Evolutionary conservation across 352 stramenopile genomes (phyloP).

Genomic region (Globisporangium abappressorium): DNA sequence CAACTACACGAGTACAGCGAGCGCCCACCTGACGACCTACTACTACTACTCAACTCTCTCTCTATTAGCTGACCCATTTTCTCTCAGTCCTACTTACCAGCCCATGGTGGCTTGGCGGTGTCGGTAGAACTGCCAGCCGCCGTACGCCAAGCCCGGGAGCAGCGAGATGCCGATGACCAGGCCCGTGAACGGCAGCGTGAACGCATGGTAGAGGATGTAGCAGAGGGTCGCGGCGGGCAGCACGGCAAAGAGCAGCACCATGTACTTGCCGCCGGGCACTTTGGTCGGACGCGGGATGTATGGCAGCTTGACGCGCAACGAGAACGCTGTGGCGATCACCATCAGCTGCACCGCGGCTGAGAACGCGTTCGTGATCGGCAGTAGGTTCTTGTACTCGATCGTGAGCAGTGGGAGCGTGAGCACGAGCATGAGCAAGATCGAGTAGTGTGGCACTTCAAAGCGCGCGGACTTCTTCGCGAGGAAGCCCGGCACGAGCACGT

Average conservation of each 20-base stretch:
- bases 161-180: constrained; percentile 35
- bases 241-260: constrained; percentile 33
- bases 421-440: constrained; percentile 33
- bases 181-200: constrained; percentile 25
- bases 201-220: constrained; percentile 51
- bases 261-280: constrained; percentile 38
- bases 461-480: constrained; percentile 51
- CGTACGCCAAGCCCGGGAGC: constrained; percentile 30
- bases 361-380: constrained; percentile 90
- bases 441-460: constrained; percentile 37
- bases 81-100: constrained; percentile 12
- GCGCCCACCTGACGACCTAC: too few relatives aligned
- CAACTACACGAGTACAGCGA: too few relatives aligned
- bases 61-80: too few relatives aligned
- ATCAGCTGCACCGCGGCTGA: constrained; percentile 83
- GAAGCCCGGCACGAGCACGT: constrained; percentile 66
- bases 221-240: constrained; percentile 39
- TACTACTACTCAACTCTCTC: too few relatives aligned
- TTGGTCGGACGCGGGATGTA: constrained; percentile 69
- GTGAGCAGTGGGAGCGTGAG: constrained; percentile 40
- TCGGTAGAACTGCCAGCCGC: constrained; percentile 13
- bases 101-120: constrained; percentile 13
- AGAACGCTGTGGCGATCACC: constrained; percentile 89
- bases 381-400: constrained; percentile 65
- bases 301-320: constrained; percentile 69